Percentiles rank a stretch among this genome's conserved stretches.
phyloP scores from a whole-genome alignment of 2,329 filamentous ascomycete genomes.

The Metarhizium humberi region DNA sequence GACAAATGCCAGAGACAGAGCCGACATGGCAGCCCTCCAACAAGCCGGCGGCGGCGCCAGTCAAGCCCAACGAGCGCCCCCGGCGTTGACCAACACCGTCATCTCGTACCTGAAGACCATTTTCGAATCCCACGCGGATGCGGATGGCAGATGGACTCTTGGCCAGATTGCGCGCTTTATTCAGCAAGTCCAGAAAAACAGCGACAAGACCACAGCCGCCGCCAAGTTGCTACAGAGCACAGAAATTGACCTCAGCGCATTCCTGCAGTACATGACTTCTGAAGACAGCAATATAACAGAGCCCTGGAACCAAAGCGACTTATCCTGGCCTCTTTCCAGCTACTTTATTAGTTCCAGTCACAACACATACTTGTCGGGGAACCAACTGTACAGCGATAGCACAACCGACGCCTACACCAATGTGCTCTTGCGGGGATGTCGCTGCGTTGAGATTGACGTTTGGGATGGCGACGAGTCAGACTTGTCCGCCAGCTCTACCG shows the following conservation, averaged over 20 bases:
- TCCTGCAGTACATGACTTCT: conserved; percentile 49
- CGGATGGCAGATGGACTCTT: conserved; percentile 33
- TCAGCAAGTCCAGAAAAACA: conserved; percentile 34
- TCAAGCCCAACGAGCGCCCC: conserved; percentile 29
- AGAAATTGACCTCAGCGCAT: conserved; percentile 37
- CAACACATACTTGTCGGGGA: conserved; percentile 86
- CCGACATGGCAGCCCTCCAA: conserved; percentile 15
- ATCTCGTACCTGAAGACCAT: conserved; percentile 35
- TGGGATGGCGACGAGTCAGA: conserved; percentile 80
- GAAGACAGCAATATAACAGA: conserved; percentile 31
- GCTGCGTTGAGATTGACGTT: conserved; percentile 90
- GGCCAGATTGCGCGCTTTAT: conserved; percentile 37
- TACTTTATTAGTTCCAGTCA: conserved; percentile 94
- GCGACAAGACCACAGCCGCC: conserved; percentile 17
- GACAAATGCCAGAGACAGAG: conserved; percentile 1
- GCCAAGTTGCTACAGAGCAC: conserved; percentile 16
- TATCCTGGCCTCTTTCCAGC: conserved; percentile 73
- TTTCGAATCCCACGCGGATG: conserved; percentile 34
- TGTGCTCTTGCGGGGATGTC: conserved; percentile 73
- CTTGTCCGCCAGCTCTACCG: conserved; percentile 50
- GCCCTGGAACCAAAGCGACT: conserved; percentile 34
- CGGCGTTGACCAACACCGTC: conserved; percentile 30
- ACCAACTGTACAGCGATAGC: conserved; percentile 78
- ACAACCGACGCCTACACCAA: conserved; percentile 83
- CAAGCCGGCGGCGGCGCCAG: conserved; percentile 41